Conservation (phyloP, 1,139 yeast genomes). For the Diutina ranongensis region DNA sequence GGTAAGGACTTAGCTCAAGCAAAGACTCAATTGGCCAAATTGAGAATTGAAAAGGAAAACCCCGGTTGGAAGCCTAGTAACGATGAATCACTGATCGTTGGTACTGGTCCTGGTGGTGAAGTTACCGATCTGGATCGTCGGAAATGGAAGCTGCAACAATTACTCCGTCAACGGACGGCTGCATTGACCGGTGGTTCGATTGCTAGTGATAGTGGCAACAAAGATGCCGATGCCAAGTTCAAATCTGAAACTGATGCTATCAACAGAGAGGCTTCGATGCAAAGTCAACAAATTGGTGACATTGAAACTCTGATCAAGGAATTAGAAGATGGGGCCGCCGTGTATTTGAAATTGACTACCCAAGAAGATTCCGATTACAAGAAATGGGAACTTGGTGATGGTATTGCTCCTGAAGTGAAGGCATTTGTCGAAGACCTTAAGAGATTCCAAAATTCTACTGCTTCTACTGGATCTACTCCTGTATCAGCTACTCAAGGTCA, state of each 20-base stretch:
- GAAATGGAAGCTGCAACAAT: conserved; percentile 68
- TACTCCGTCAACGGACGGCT: conserved; percentile 78
- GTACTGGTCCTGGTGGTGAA: conserved; percentile 79
- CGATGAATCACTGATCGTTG: conserved; percentile 47
- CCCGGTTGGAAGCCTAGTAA: conserved; percentile 43
- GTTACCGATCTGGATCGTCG: conserved; percentile 73
- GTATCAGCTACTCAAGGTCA: conserved; percentile 6
- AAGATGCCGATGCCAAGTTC: conserved; percentile 43
- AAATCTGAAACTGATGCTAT: conserved; percentile 45
- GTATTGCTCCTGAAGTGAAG: conserved; percentile 53
- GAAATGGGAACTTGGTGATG: conserved; percentile 82
- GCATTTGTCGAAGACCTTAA: conserved; percentile 46
- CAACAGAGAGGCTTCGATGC: conserved; percentile 41
- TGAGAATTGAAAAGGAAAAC: conserved; percentile 42
- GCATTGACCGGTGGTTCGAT: conserved; percentile 64
- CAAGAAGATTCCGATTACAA: conserved; percentile 45
- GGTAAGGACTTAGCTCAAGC: conserved; percentile 61
- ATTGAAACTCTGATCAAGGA: conserved; percentile 65
- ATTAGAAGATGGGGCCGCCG: conserved; percentile 51
- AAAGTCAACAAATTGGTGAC: conserved; percentile 52
- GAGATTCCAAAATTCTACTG: conserved; percentile 1
- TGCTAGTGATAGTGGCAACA: conserved; percentile 28
- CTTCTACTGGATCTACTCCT: neutral
- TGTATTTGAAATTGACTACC: conserved; percentile 30
- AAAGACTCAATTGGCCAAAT: conserved; percentile 52